phyloP scores from a whole-genome alignment of 176 grass and related monocot genomes.

The Zizania latifolia region DNA sequence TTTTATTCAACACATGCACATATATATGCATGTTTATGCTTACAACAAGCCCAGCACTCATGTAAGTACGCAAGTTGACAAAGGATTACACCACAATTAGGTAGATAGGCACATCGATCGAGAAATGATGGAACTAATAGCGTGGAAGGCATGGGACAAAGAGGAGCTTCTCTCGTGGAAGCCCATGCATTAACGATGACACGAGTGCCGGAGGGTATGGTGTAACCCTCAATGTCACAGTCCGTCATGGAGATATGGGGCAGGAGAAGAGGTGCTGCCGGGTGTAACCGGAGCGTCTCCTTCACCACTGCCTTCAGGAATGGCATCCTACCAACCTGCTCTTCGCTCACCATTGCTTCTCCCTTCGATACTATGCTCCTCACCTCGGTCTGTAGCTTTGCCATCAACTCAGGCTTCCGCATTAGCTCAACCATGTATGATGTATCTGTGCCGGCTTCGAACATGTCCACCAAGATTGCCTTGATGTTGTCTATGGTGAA shows the following conservation, averaged over 20 bases:
- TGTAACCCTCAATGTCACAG: slow-evolving; percentile 31
- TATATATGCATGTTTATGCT: too few species aligned
- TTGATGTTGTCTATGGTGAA: neutral
- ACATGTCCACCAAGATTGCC: slow-evolving; percentile 3
- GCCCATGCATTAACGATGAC: slow-evolving; percentile 31
- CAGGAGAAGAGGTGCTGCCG: slow-evolving; percentile 18
- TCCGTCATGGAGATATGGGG: slow-evolving; percentile 27
- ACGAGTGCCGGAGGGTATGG: slow-evolving; percentile 25
- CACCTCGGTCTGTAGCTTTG: slow-evolving; percentile 40
- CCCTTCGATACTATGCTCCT: neutral
- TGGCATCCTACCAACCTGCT: neutral
- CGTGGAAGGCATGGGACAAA: too few species aligned
- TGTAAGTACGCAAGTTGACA: too few species aligned
- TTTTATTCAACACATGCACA: too few species aligned
- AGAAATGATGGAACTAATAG: too few species aligned
- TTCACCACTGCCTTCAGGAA: slow-evolving; percentile 41
- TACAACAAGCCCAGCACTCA: too few species aligned
- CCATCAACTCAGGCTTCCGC: slow-evolving; percentile 14
- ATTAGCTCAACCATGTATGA: slow-evolving; percentile 27
- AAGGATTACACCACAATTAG: too few species aligned
- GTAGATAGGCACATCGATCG: too few species aligned
- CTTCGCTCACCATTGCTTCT: slow-evolving; percentile 11
- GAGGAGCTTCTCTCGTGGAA: too few species aligned
- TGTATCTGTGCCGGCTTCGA: slow-evolving; percentile 35
- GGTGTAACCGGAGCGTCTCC: slow-evolving; percentile 34